A percentile compares a stretch with the other conserved stretches of the same genome.
Conservation (phyloP, 768 basidiomycete species). For the Porpolomopsis calyptriformis region DNA sequence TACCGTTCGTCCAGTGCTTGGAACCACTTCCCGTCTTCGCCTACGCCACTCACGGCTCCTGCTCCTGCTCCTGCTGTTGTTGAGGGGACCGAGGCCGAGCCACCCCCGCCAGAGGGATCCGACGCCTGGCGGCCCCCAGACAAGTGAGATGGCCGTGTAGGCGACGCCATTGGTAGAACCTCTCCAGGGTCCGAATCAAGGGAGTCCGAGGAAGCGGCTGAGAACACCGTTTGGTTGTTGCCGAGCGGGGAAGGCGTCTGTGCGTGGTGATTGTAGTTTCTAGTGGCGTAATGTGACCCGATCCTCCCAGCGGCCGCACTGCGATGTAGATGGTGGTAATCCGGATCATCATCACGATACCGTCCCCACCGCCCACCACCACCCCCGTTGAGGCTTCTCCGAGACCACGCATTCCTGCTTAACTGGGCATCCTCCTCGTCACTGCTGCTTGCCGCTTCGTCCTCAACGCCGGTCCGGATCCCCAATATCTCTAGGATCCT, state of each 20-base stretch:
- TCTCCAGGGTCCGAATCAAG: conserved; percentile 63
- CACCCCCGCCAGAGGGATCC: conserved; percentile 12
- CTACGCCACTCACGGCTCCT: conserved; percentile 10
- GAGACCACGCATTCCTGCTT: conserved; percentile 26
- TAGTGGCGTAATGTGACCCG: conserved; percentile 46
- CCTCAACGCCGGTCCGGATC: conserved; percentile 89
- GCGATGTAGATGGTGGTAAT: conserved; percentile 22
- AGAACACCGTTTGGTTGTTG: conserved; percentile 37
- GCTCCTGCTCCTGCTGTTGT: conserved; percentile 2
- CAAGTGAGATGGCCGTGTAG: conserved; percentile 18
- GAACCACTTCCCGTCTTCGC: conserved; percentile 90
- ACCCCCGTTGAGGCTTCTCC: conserved; percentile 21
- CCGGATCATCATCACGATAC: conserved; percentile 36
- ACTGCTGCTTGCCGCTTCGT: conserved; percentile 61
- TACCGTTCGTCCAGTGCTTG: conserved; percentile 91
- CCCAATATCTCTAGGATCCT: conserved; percentile 97
- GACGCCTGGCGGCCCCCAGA: conserved; percentile 13
- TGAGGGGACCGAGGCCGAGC: conserved; percentile 6
- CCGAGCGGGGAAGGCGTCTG: conserved; percentile 17
- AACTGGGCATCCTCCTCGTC: conserved; percentile 38
- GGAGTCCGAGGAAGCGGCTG: conserved; percentile 64
- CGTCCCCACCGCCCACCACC: conserved; percentile 31
- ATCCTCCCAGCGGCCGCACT: conserved; percentile 31
- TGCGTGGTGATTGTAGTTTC: conserved; percentile 53
- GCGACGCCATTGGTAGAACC: conserved; percentile 64